phyloP scores from a whole-genome alignment of 371 early-diverging fungal species.

The Mortierella sp. region DNA sequence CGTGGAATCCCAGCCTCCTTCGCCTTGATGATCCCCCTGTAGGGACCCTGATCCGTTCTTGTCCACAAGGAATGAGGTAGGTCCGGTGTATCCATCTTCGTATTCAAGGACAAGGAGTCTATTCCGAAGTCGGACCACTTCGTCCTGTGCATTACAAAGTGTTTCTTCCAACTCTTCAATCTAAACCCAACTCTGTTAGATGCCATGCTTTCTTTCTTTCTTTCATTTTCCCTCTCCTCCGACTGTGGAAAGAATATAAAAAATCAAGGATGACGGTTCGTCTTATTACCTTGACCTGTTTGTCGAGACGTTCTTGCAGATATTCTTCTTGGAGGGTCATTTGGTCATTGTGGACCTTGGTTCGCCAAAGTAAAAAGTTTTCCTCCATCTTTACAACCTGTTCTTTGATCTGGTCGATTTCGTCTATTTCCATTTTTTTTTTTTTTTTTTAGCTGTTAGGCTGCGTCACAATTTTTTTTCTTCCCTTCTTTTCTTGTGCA shows the following conservation, averaged over 20 bases:
- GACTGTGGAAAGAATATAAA: background rate
- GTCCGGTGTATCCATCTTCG: constrained; percentile 39
- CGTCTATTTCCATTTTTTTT: constrained; percentile 11
- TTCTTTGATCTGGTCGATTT: constrained; percentile 23
- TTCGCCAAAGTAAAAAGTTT: constrained; percentile 43
- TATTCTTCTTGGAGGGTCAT: constrained; percentile 30
- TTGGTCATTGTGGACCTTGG: constrained; percentile 43
- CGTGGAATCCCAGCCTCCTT: too few species aligned
- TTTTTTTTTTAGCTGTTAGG: background rate
- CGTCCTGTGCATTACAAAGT: constrained; percentile 24
- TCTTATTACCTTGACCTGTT: constrained; percentile 16
- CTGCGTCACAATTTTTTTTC: background rate
- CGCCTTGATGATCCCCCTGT: too few species aligned
- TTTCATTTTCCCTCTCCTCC: background rate
- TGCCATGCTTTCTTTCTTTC: too few species aligned
- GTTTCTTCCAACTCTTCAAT: constrained; percentile 41
- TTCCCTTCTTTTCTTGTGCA: background rate
- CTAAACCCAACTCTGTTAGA: constrained; percentile 3
- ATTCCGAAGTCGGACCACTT: constrained; percentile 27
- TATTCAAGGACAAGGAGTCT: constrained; percentile 43
- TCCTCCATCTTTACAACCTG: constrained; percentile 39
- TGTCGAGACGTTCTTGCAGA: constrained; percentile 32
- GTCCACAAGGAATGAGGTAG: constrained; percentile 16
- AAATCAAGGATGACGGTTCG: constrained; percentile 17
- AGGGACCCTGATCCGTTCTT: too few species aligned